These are phyloP conservation scores for Tympanopsis confertula DNA, from an alignment of 2,329 filamentous ascomycete genomes.

Conservation along the genomic window DNA sequence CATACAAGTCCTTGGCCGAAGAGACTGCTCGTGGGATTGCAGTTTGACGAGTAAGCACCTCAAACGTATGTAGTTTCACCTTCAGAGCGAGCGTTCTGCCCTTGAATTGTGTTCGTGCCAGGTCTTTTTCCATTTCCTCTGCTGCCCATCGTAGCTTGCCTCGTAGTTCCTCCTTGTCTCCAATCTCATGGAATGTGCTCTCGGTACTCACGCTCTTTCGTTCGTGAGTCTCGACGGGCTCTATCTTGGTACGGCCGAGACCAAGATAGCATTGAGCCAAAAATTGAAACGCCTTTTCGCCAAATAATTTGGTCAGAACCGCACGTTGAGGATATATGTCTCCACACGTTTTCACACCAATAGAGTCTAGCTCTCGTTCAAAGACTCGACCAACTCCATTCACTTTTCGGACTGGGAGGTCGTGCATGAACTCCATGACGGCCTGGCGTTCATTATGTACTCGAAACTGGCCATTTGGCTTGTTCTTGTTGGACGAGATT, in stretches of 20 bases:
- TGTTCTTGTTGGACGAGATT: slow-evolving; percentile 62
- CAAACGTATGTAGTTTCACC: slow-evolving; percentile 62
- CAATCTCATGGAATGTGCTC: slow-evolving; percentile 56
- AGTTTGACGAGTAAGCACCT: slow-evolving; percentile 56
- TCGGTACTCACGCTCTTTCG: slow-evolving; percentile 67
- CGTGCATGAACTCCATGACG: slow-evolving; percentile 57
- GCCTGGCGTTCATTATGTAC: slow-evolving; percentile 45
- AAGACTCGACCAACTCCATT: slow-evolving; percentile 65
- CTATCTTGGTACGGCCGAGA: slow-evolving; percentile 53
- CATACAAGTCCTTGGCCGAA: slow-evolving; percentile 54
- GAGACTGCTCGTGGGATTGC: slow-evolving; percentile 48
- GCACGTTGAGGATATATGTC: slow-evolving; percentile 56
- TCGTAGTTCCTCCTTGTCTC: slow-evolving; percentile 43
- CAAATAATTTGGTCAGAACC: slow-evolving; percentile 51
- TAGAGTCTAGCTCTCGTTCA: slow-evolving; percentile 58
- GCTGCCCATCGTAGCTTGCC: slow-evolving; percentile 51
- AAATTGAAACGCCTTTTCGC: slow-evolving; percentile 63
- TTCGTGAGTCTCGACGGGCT: slow-evolving; percentile 57
- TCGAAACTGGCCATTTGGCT: slow-evolving; percentile 61
- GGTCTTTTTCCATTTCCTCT: slow-evolving; percentile 57
- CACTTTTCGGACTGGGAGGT: slow-evolving; percentile 58
- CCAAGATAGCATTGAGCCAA: slow-evolving; percentile 59
- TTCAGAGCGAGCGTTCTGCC: slow-evolving; percentile 62
- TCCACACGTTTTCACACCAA: slow-evolving; percentile 59
- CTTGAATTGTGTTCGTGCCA: slow-evolving; percentile 52